phyloP scores from a whole-genome alignment of 2,329 filamentous ascomycete genomes.

The Knufia petricola region DNA sequence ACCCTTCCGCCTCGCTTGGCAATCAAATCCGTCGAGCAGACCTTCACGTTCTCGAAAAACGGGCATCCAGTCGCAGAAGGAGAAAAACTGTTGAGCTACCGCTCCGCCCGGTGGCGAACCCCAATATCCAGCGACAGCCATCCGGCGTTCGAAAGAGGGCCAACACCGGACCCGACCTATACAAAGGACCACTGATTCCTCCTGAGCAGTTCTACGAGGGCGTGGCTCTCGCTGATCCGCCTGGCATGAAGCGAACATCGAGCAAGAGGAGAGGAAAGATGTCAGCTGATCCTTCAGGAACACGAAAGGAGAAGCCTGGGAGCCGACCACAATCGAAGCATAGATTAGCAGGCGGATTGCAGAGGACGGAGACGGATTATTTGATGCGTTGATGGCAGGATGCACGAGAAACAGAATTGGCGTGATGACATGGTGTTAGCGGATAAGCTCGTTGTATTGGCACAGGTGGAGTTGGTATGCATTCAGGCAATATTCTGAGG shows the following conservation, averaged over 20 bases:
- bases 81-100: conserved; percentile 4
- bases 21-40: conserved; percentile 3
- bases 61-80: background rate
- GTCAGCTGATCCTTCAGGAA: background rate
- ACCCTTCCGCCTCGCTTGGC: background rate
- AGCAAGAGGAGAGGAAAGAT: conserved; percentile 5
- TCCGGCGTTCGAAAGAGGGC: background rate
- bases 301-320: background rate
- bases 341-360: background rate
- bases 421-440: too few relatives aligned
- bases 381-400: background rate
- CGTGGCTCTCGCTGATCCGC: background rate
- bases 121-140: background rate
- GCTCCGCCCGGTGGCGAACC: background rate
- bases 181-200: background rate
- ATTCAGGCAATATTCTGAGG: background rate
- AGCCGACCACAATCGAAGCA: too few relatives aligned
- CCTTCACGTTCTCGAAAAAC: background rate
- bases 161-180: background rate
- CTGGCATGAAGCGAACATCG: background rate
- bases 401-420: too few relatives aligned
- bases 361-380: background rate
- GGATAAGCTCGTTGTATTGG: too few relatives aligned
- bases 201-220: background rate
- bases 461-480: background rate